phyloP scores from a whole-genome alignment of 805 yeast species.

The Wickerhamiella dianesei region DNA sequence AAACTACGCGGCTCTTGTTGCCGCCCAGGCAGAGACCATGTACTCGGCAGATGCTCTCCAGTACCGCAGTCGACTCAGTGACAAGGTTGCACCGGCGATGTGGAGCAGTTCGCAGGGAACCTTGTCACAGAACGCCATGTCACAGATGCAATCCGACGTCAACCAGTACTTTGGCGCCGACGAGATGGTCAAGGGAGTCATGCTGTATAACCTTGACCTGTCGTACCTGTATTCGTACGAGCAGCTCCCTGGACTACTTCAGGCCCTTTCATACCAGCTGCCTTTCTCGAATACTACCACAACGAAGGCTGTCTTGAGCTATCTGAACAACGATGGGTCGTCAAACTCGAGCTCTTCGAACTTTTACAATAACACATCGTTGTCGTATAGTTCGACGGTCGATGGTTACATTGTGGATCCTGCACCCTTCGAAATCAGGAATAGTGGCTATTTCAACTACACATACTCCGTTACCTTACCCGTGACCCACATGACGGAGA shows the following conservation, averaged over 20 bases:
- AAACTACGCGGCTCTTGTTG: constrained; percentile 14
- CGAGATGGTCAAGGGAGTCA: neutral
- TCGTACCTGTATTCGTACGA: neutral
- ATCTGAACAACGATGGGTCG: neutral
- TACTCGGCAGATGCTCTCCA: neutral
- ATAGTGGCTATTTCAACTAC: neutral
- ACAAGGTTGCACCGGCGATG: neutral
- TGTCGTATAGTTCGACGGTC: neutral
- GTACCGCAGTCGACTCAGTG: neutral
- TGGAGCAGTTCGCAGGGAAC: neutral
- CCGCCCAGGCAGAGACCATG: constrained; percentile 10
- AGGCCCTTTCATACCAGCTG: neutral
- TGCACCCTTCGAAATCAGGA: neutral
- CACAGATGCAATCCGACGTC: neutral
- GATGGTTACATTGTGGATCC: neutral
- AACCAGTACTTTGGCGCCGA: neutral
- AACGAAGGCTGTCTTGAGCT: neutral
- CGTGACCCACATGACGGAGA: neutral
- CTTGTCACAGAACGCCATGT: neutral
- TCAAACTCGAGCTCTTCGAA: no score
- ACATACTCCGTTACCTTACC: neutral
- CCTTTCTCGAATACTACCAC: neutral
- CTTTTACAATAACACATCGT: neutral
- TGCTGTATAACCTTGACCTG: neutral
- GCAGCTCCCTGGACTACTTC: neutral